Conservation (phyloP, 1,139 yeast genomes). For the Yamadazyma songkhlaensis region DNA sequence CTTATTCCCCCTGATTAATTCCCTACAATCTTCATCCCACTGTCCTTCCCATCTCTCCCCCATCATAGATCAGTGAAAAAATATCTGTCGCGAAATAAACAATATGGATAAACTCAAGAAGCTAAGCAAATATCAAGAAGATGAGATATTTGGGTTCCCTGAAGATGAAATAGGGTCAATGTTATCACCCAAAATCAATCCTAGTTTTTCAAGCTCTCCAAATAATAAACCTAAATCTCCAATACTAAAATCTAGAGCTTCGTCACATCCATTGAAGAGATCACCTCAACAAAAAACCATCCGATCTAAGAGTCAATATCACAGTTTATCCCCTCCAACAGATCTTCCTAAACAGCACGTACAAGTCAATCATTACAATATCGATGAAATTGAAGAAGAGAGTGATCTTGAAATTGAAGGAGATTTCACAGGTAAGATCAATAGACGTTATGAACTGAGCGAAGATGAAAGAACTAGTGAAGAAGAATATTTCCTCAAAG, state of each 20-base stretch:
- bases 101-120: conserved; percentile 12
- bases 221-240: background rate
- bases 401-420: conserved; percentile 9
- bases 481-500: conserved; percentile 12
- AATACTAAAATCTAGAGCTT: conserved; percentile 1
- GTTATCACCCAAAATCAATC: background rate
- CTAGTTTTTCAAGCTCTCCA: background rate
- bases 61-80: background rate
- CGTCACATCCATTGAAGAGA: background rate
- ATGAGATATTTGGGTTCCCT: conserved; percentile 32
- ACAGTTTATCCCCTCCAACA: background rate
- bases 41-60: background rate
- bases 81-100: conserved; percentile 3
- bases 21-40: too few species aligned
- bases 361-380: background rate
- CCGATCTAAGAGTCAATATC: conserved; percentile 3
- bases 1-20: too few species aligned
- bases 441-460: conserved; percentile 1
- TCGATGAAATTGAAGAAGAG: conserved; percentile 8
- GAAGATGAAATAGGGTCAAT: conserved; percentile 15
- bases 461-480: background rate
- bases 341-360: background rate
- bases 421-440: conserved; percentile 4
- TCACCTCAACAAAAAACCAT: background rate
- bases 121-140: conserved; percentile 19